A percentile compares a stretch with the other conserved stretches of the same genome.
These are phyloP conservation scores for Sugiyamaella qingdaonensis DNA, from an alignment of 805 yeast species.

Conservation along the genomic window DNA sequence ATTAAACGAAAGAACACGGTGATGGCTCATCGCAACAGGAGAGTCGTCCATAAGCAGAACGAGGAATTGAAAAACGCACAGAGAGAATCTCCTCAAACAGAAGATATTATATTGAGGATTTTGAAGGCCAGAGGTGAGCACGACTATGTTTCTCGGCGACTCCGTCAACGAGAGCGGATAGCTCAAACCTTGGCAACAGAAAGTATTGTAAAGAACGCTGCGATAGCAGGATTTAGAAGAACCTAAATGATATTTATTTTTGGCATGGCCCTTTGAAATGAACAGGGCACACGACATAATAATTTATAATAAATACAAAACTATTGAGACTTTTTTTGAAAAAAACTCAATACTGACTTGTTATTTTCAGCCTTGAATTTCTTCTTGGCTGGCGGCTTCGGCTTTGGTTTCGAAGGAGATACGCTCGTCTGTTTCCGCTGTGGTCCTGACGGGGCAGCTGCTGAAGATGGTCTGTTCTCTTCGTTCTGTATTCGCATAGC, in stretches of 20 bases:
- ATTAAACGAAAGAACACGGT: constrained; percentile 64
- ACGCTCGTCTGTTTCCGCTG: background rate
- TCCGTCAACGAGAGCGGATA: constrained; percentile 58
- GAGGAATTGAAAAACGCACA: constrained; percentile 44
- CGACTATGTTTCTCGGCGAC: constrained; percentile 52
- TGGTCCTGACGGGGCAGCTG: background rate
- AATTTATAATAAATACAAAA: background rate
- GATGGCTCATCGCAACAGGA: constrained; percentile 64
- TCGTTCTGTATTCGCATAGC: constrained; percentile 30
- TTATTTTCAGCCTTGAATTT: background rate
- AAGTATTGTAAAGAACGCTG: constrained; percentile 29
- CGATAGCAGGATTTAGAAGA: constrained; percentile 3
- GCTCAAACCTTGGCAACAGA: constrained; percentile 55
- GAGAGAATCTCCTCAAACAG: constrained; percentile 45
- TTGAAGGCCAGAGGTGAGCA: constrained; percentile 62
- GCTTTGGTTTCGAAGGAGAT: background rate
- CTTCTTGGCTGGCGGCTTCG: background rate
- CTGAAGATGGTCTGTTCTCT: background rate
- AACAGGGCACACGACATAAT: too few relatives aligned
- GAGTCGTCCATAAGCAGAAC: constrained; percentile 46
- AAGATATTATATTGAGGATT: constrained; percentile 69
- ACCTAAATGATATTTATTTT: background rate
- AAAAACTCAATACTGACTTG: constrained; percentile 4
- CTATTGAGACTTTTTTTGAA: background rate
- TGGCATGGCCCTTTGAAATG: background rate